Conservation (phyloP, 345 rosid genomes). For the Acer saccharum region DNA sequence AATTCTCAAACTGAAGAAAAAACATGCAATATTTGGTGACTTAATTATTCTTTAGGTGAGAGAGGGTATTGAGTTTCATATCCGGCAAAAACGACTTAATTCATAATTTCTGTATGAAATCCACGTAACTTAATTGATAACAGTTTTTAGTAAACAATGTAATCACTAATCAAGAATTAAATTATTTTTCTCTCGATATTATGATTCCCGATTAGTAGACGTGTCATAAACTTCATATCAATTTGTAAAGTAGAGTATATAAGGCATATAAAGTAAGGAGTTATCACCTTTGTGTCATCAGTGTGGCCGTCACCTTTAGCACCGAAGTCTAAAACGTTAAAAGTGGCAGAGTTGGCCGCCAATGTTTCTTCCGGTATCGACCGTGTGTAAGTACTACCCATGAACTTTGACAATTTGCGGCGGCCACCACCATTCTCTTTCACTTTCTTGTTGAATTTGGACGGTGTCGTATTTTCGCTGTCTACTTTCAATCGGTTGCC, state of each 20-base stretch:
- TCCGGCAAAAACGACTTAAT: too few species aligned
- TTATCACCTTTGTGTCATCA: constrained; percentile 77
- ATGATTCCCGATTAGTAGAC: too few species aligned
- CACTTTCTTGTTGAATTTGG: constrained; percentile 16
- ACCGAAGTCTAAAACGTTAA: constrained; percentile 65
- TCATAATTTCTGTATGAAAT: too few species aligned
- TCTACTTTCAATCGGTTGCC: constrained; percentile 37
- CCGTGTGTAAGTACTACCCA: neutral
- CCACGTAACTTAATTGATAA: too few species aligned
- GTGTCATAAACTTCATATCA: too few species aligned
- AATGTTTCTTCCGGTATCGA: neutral
- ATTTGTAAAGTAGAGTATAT: neutral
- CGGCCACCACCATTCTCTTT: constrained; percentile 1
- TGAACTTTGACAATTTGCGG: constrained; percentile 22
- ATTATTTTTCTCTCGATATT: too few species aligned
- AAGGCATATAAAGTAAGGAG: neutral
- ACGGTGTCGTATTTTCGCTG: too few species aligned
- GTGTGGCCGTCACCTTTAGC: constrained; percentile 80
- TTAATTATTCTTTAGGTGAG: too few species aligned
- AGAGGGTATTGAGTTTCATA: too few species aligned
- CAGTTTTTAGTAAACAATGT: too few species aligned
- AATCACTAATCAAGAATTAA: too few species aligned
- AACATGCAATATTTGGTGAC: too few species aligned
- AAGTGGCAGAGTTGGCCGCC: constrained; percentile 26
- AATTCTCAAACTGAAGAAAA: neutral